phyloP scores from a whole-genome alignment of 495 filamentous ascomycete genomes.

The Hyaloscypha bicolor region DNA sequence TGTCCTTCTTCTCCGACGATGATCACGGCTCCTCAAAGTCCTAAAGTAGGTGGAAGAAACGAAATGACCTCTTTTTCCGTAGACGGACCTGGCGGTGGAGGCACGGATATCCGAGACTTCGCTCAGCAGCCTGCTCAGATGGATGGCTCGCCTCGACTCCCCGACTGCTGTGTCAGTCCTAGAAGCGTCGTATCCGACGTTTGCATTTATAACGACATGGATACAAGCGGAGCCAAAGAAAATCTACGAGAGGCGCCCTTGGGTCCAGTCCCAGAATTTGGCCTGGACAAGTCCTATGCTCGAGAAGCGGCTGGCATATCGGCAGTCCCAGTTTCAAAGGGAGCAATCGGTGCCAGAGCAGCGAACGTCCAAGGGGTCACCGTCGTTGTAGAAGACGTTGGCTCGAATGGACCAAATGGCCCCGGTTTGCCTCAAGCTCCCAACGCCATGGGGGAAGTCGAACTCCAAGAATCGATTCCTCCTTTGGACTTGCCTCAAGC shows the following conservation, averaged over 20 bases:
- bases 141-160: not conserved
- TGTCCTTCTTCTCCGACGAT: not conserved
- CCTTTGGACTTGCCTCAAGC: not conserved
- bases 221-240: not conserved
- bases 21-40: conserved; percentile 12
- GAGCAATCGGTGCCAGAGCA: not conserved
- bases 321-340: not conserved
- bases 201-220: not conserved
- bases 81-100: not conserved
- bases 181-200: not conserved
- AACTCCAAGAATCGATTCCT: not conserved
- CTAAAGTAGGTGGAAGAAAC: not conserved
- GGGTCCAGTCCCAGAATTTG: not conserved
- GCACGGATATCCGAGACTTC: not conserved
- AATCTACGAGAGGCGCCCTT: not conserved
- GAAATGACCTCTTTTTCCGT: no score
- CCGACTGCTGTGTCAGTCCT: conserved; percentile 1
- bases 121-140: not conserved
- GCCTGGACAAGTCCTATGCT: not conserved
- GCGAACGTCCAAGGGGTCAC: not conserved
- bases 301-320: not conserved
- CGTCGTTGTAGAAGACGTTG: not conserved
- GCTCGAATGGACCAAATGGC: not conserved
- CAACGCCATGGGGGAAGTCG: not conserved
- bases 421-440: not conserved